phyloP scores from a whole-genome alignment of 768 basidiomycete species.

The Amanita pseudoporphyria region DNA sequence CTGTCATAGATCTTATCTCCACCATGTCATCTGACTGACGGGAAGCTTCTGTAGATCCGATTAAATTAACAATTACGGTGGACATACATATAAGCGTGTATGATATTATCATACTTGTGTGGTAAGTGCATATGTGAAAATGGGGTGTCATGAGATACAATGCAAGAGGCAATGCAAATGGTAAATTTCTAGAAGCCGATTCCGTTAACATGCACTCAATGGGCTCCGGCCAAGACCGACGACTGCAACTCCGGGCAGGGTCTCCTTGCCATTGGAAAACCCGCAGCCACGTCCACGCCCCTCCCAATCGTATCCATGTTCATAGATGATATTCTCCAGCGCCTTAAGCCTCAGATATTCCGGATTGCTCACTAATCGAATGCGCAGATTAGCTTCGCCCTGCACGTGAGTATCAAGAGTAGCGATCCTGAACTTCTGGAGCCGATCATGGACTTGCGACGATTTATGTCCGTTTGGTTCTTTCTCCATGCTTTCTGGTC shows the following conservation, averaged over 20 bases:
- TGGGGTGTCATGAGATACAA: not conserved
- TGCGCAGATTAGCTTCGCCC: slow-evolving; percentile 18
- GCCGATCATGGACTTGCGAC: not conserved
- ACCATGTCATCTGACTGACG: no score
- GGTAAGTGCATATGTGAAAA: no score
- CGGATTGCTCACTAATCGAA: slow-evolving; percentile 53
- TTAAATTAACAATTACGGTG: no score
- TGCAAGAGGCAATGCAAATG: not conserved
- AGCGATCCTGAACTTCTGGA: not conserved
- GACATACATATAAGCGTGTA: no score
- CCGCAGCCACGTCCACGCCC: slow-evolving; percentile 38
- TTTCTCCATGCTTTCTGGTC: not conserved
- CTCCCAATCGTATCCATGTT: slow-evolving; percentile 36
- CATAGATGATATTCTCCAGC: slow-evolving; percentile 44
- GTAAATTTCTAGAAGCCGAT: not conserved
- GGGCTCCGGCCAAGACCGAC: slow-evolving; percentile 51
- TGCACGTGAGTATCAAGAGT: not conserved
- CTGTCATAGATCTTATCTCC: no score
- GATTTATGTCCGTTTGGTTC: not conserved
- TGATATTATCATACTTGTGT: no score
- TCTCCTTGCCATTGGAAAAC: slow-evolving; percentile 47
- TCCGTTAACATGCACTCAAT: slow-evolving; percentile 19
- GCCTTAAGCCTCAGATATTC: slow-evolving; percentile 49
- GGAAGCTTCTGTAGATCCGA: no score
- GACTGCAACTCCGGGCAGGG: slow-evolving; percentile 47